phyloP scores from a whole-genome alignment of 306 rosid genomes.

The Acacia crassicarpa region DNA sequence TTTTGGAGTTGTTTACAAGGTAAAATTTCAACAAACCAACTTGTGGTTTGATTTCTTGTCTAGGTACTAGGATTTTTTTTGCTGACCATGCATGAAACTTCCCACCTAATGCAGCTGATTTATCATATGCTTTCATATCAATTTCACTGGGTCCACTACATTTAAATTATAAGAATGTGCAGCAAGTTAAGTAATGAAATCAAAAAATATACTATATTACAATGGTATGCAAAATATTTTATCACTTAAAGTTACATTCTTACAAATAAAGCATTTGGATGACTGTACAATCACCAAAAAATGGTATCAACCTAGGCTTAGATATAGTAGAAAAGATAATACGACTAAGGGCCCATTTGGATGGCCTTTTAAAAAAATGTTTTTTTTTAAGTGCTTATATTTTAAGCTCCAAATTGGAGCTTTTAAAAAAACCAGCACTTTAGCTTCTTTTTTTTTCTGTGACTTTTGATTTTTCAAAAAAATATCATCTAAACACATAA shows the following conservation, averaged over 20 bases:
- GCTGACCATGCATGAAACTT: neutral
- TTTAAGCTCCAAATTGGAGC: too few relatives aligned
- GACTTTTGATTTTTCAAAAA: too few relatives aligned
- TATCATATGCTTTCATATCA: neutral
- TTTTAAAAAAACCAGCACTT: too few relatives aligned
- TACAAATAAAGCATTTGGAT: too few relatives aligned
- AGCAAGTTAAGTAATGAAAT: neutral
- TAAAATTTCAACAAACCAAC: neutral
- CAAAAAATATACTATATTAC: neutral
- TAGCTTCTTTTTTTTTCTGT: too few relatives aligned
- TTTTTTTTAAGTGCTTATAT: too few relatives aligned
- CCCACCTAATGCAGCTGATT: neutral
- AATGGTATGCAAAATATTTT: neutral
- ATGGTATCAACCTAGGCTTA: neutral
- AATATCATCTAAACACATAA: too few relatives aligned
- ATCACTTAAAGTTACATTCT: neutral
- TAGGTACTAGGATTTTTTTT: neutral
- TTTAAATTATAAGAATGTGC: neutral
- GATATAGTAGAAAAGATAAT: too few relatives aligned
- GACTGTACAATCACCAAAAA: neutral
- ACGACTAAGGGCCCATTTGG: too few relatives aligned
- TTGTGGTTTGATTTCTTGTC: too few relatives aligned
- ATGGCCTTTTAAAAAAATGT: too few relatives aligned
- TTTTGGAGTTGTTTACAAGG: slow-evolving; percentile 29
- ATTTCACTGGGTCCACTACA: neutral